These are phyloP conservation scores for Hypoxylon intermedium DNA, from an alignment of 495 filamentous ascomycete genomes.

Conservation along the genomic window DNA sequence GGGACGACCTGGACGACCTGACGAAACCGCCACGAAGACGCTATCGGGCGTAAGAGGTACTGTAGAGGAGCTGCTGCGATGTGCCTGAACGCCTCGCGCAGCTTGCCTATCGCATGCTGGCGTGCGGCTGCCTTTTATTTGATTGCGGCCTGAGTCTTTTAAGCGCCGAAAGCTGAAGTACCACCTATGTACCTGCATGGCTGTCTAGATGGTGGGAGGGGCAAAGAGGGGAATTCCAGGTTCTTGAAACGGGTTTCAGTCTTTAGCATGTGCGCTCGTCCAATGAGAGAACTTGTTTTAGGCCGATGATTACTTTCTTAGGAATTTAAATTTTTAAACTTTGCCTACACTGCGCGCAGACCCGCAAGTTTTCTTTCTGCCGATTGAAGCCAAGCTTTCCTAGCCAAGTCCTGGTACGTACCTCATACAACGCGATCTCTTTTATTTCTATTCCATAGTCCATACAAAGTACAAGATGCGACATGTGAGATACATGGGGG, in stretches of 20 bases:
- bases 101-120: background rate
- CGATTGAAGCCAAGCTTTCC: background rate
- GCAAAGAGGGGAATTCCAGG: slow-evolving; percentile 19
- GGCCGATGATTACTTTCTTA: slow-evolving; percentile 35
- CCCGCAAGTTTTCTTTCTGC: slow-evolving; percentile 6
- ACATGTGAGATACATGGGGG: too few species aligned
- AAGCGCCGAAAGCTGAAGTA: background rate
- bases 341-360: too few species aligned
- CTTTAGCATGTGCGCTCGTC: slow-evolving; percentile 1
- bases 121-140: background rate
- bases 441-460: too few species aligned
- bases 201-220: slow-evolving; percentile 4
- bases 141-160: background rate
- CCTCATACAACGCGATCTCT: too few species aligned
- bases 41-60: background rate
- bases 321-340: slow-evolving; percentile 35
- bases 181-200: slow-evolving; percentile 2
- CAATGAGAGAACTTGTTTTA: slow-evolving; percentile 25
- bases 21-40: background rate
- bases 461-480: too few species aligned
- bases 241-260: slow-evolving; percentile 32
- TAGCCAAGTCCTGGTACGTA: background rate
- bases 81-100: background rate
- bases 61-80: background rate
- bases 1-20: too few species aligned